Percentiles rank a stretch among this genome's conserved stretches.
These are phyloP conservation scores for Cercospora zeina DNA, from an alignment of 2,329 filamentous ascomycete species.

Conservation along the genomic window DNA sequence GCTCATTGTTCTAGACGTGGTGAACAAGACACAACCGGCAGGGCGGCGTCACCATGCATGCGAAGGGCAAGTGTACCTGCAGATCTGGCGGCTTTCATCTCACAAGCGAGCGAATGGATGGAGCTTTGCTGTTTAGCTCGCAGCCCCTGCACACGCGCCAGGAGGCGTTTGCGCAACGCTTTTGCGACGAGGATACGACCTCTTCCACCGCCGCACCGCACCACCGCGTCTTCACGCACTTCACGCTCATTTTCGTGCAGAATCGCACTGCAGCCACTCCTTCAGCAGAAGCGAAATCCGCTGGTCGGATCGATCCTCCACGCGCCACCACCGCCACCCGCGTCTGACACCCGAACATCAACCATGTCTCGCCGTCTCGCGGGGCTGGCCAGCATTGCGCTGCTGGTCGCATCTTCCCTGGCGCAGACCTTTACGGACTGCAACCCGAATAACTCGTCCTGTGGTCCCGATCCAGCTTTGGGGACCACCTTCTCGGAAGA, in stretches of 20 bases:
- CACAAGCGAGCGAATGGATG: constrained; percentile 10
- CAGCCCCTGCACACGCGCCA: constrained; percentile 16
- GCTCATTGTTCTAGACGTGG: neutral
- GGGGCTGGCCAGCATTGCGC: constrained; percentile 27
- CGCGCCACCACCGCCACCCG: constrained; percentile 10
- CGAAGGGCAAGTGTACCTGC: constrained; percentile 10
- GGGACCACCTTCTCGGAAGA: constrained; percentile 61
- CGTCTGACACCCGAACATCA: constrained; percentile 6
- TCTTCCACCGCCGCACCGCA: neutral
- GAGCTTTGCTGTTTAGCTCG: constrained; percentile 1
- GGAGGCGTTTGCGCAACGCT: constrained; percentile 16
- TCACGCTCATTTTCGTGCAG: constrained; percentile 9
- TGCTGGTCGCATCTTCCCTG: constrained; percentile 36
- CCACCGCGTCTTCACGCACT: neutral
- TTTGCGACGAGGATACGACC: constrained; percentile 8
- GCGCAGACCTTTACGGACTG: constrained; percentile 78
- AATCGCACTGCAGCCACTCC: constrained; percentile 22
- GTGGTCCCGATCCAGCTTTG: constrained; percentile 70
- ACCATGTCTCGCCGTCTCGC: constrained; percentile 28
- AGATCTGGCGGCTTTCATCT: constrained; percentile 14
- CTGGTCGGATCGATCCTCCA: constrained; percentile 23
- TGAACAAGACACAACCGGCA: neutral
- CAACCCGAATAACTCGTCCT: constrained; percentile 70
- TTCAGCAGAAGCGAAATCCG: constrained; percentile 17
- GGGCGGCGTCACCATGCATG: neutral